Conservation (phyloP, 108 stramenopile genomes). For the Asterionellopsis glacialis region DNA sequence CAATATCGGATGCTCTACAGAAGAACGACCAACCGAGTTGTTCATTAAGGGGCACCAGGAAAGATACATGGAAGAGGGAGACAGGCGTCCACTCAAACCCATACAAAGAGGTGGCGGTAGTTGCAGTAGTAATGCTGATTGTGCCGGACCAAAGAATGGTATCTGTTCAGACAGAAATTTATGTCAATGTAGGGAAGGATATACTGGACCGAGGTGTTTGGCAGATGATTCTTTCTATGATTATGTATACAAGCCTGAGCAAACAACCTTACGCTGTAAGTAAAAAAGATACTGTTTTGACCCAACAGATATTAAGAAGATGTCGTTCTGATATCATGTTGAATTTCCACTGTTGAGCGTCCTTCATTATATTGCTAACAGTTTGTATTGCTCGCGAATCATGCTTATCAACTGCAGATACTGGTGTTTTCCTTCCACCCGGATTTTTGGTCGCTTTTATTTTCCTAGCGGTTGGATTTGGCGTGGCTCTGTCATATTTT, state of each 20-base stretch:
- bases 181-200: constrained; percentile 54
- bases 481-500: not conserved
- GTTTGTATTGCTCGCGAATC: not conserved
- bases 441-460: constrained; percentile 17
- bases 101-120: constrained; percentile 55
- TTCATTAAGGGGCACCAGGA: constrained; percentile 83
- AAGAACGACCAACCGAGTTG: constrained; percentile 63
- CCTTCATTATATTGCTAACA: not conserved
- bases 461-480: constrained; percentile 14
- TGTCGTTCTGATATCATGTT: not conserved
- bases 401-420: not conserved
- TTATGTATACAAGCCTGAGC: not conserved
- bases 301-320: not conserved
- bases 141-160: constrained; percentile 53
- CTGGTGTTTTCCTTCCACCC: not conserved
- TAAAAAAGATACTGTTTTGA: not conserved
- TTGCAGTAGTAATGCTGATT: constrained; percentile 42
- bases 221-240: constrained; percentile 69
- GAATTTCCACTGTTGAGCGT: not conserved
- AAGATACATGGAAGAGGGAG: constrained; percentile 71
- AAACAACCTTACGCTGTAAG: not conserved
- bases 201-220: constrained; percentile 66
- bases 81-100: constrained; percentile 53
- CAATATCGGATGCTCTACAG: constrained; percentile 78
- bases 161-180: constrained; percentile 29